Evolutionary conservation across 1,139 yeast species (phyloP), one percentile per base, ranked within the genome.

Genomic region (Diutina sp.): DNA sequence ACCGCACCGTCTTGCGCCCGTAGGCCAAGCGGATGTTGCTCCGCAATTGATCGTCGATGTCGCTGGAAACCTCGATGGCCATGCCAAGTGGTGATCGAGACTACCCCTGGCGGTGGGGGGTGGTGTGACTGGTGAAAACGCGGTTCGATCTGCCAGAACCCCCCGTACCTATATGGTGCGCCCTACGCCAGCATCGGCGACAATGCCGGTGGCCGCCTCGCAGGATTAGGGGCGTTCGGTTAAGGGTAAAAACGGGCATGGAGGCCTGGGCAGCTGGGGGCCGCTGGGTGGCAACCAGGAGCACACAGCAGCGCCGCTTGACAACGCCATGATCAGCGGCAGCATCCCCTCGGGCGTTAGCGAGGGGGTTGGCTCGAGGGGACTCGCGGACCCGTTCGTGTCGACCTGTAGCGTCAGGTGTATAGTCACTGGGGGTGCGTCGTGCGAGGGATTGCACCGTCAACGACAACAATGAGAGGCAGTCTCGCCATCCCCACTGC

Each of bases 1-100:
- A 50, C 53, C 53, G 16, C 41, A 50, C 53, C 44, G 53, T 50
- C 29, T 50, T 50, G n/a, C 53, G 53, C 14, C 53, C 53, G 18
- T 50, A 32, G 11, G 53, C 53, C 29, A 50, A 32, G 4, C 44
- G 44, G 53, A 50, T 50, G 35, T 50, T 50, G 32, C 44, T 28
- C 8, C 53, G 45, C 35, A 50, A 50, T 16, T 50, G 53, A 21
- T 50, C 44, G 32, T 50, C 53, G 44, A 50, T 50, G 18, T 50
- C 53, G 30, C n/a, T 16, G 46, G 46, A 44, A 44, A n/a, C 18
- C 46, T 44, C 46, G 41, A 35, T 35, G 41, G 41, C 41, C 41
- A 35, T 35, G 41, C 41, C 41, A 35, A 12, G 41, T 35, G 14
- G 38, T 32, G 38, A 11, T 9, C 38, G 38, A 32, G 12, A 32